A percentile compares a stretch with the other conserved stretches of the same genome.
These are phyloP conservation scores for Fusarium sp. DNA, from an alignment of 2,329 filamentous ascomycete genomes.

Conservation along the genomic window DNA sequence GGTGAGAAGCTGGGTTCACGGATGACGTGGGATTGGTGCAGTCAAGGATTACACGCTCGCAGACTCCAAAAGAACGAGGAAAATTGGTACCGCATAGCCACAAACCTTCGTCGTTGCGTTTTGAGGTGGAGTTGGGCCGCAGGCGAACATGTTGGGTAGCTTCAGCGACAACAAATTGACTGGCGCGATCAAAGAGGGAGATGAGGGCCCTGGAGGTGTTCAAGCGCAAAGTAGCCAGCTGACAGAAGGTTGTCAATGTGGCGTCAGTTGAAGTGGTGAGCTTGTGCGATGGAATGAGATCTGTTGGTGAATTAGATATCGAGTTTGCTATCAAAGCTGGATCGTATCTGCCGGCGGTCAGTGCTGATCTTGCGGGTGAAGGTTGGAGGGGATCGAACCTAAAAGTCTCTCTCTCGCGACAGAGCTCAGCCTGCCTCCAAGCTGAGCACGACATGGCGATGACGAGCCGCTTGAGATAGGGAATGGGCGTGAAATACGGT, in stretches of 20 bases:
- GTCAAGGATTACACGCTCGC: not conserved
- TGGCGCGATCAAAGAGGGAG: conserved; percentile 1
- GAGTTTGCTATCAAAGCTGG: not conserved
- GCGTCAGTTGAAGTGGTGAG: not conserved
- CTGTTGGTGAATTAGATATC: not conserved
- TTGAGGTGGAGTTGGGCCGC: not conserved
- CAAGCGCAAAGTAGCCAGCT: not conserved
- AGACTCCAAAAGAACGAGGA: conserved; percentile 6
- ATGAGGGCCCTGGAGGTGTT: not conserved
- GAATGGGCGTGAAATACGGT: too few species aligned
- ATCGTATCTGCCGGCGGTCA: not conserved
- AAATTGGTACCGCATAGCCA: conserved; percentile 6
- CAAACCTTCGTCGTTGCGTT: not conserved
- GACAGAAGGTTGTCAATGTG: not conserved
- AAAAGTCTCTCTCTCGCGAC: conserved; percentile 12
- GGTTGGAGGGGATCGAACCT: not conserved
- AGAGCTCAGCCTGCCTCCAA: not conserved
- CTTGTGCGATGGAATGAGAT: not conserved
- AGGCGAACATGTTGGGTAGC: not conserved
- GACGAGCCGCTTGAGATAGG: too few species aligned
- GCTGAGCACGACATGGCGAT: not conserved
- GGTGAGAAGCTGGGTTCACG: not conserved
- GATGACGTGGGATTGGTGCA: not conserved
- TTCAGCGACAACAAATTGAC: conserved; percentile 3
- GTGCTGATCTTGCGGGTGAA: too few species aligned